Evolutionary conservation across 1,284 basidiomycete species (phyloP).

Genomic region (Phylloporus gajari): DNA sequence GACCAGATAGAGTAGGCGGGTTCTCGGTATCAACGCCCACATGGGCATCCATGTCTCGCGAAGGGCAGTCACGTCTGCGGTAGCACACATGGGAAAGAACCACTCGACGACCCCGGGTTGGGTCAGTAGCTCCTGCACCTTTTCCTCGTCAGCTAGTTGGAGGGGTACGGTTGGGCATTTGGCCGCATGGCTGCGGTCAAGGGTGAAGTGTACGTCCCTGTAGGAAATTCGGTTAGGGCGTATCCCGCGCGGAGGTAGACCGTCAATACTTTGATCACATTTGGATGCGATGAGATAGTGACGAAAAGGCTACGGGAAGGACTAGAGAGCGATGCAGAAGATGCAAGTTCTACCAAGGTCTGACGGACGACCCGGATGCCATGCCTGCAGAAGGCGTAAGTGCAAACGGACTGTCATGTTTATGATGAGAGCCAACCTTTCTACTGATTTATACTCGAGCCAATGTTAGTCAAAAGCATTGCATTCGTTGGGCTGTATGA

Average conservation of each 20-base stretch:
- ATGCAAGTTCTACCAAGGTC: constrained; percentile 76
- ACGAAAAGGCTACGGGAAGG: constrained; percentile 56
- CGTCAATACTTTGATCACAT: constrained; percentile 18
- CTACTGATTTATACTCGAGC: constrained; percentile 87
- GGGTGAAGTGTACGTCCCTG: constrained; percentile 70
- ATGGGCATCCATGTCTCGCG: constrained; percentile 82
- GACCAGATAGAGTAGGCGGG: constrained; percentile 3
- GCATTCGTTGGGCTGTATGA: constrained; percentile 90
- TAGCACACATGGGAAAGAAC: constrained; percentile 62
- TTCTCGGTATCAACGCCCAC: constrained; percentile 72
- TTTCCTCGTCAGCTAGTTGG: constrained; percentile 95
- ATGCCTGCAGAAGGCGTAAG: constrained; percentile 58
- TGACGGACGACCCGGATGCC: constrained; percentile 78
- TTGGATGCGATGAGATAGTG: constrained; percentile 24
- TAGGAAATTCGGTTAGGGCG: constrained; percentile 45
- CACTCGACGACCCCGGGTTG: constrained; percentile 78
- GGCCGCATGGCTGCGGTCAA: constrained; percentile 87
- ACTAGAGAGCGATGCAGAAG: constrained; percentile 57
- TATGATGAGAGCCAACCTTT: constrained; percentile 57
- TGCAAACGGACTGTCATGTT: not conserved
- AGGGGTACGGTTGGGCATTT: constrained; percentile 93
- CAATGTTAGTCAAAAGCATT: constrained; percentile 96
- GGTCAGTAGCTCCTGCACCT: constrained; percentile 91
- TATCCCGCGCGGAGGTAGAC: too few relatives aligned
- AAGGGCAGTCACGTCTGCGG: constrained; percentile 56